Evolutionary conservation across 352 stramenopile genomes (phyloP), one percentile per base, ranked within the genome.

Genomic region (Blastocystis sp.): DNA sequence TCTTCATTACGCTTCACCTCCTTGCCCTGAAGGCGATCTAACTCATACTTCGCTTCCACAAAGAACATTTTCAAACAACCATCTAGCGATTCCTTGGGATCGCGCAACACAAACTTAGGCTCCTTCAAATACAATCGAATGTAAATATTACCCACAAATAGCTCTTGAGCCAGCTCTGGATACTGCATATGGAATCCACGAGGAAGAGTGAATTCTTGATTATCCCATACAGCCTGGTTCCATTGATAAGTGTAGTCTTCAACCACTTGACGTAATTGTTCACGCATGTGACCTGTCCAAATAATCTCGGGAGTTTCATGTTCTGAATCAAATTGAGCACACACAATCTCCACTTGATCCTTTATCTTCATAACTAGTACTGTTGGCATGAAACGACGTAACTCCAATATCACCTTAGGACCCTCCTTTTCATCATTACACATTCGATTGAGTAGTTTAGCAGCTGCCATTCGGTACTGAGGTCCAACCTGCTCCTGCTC

Each of bases 281-380:
- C 92, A 44, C 95, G 93, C 82, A 97, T 96, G 1, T 93, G 92
- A 24, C 90, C 90, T 70, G 97, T 96, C 96, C 96, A 98, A 33
- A 98, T 95, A 9, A 98, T 92, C 89, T 98, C 96, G 0, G 96
- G 96, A 30, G 92, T 96, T 88, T 96, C 94, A 87, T 96, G 94
- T 66, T 98, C 94, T 54, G 87, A 90, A 92, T 98, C 91, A 56
- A 94, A 92, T 24, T 73, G 90, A 90, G 48, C 93, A 51, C 89
- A 93, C 91, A 57, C 81, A 70, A 35, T 90, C 90, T 37, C 90
- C 78, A 17, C 90, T 77, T 92, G 70, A 30, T 89, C 90, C 48
- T 93, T 93, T 33, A 94, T 75, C 30, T 90, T 60, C 19, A 91
- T 70, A 35, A 92, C 90, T 19, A 94, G 56, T 33, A 91, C 91